phyloP scores from a whole-genome alignment of 2,329 filamentous ascomycete species.

The Macrophomina tecta region DNA sequence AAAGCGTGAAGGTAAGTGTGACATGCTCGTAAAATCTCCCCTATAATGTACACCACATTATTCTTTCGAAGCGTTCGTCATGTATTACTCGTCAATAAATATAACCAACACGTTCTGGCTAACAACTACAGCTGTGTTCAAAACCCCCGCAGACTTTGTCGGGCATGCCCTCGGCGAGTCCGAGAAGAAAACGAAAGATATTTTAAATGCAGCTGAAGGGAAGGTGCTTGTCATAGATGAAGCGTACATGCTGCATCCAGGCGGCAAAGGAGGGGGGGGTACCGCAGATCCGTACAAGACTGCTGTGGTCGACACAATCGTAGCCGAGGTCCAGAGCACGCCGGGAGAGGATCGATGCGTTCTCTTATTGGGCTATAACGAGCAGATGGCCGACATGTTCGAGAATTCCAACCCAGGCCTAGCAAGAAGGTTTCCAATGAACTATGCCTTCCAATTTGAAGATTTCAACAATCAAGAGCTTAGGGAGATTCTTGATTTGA shows the following conservation, averaged over 20 bases:
- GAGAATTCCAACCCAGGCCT: background rate
- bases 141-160: background rate
- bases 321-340: background rate
- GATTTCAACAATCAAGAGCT: background rate
- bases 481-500: background rate
- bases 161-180: background rate
- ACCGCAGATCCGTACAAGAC: background rate
- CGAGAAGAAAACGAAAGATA: background rate
- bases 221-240: background rate
- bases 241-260: background rate
- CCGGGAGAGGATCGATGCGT: background rate
- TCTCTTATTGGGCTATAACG: background rate
- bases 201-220: background rate
- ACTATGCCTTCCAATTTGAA: background rate
- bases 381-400: background rate
- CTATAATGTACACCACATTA: too few relatives aligned
- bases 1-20: too few relatives aligned
- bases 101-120: too few relatives aligned
- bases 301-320: too few relatives aligned
- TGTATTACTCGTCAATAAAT: too few relatives aligned
- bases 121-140: too few relatives aligned
- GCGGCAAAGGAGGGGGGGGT: too few relatives aligned
- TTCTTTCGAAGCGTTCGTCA: too few relatives aligned
- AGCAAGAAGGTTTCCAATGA: background rate
- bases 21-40: too few relatives aligned